Percentiles rank a stretch among this genome's conserved stretches.
Evolutionary conservation across 2,329 filamentous ascomycete species (phyloP).

Genomic region (Fusarium dimerum): DNA sequence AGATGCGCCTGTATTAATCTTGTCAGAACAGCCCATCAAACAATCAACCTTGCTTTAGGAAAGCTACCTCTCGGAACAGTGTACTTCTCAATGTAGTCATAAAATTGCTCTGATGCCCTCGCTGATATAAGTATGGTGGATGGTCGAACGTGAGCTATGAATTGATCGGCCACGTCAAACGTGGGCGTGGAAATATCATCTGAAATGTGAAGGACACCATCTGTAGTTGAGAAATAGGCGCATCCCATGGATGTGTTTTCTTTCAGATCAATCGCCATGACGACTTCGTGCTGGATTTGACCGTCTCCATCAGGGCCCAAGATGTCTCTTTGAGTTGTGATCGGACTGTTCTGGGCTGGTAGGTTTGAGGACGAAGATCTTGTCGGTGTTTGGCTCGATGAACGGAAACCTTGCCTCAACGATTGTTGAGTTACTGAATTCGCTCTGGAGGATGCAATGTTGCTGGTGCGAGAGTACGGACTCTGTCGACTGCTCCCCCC

Average conservation of each 20-base stretch:
- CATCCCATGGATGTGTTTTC: conserved; percentile 76
- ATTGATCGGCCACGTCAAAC: conserved; percentile 66
- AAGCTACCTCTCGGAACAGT: conserved; percentile 7
- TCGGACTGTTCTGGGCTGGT: not conserved
- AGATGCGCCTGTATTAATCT: not conserved
- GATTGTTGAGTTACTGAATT: not conserved
- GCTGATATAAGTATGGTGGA: conserved; percentile 56
- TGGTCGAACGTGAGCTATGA: conserved; percentile 56
- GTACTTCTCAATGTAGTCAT: conserved; percentile 30
- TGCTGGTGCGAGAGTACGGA: conserved; percentile 1
- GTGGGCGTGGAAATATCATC: conserved; percentile 72
- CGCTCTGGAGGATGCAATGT: conserved; percentile 6
- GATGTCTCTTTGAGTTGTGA: not conserved
- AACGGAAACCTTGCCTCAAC: not conserved
- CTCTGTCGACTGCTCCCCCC: not conserved
- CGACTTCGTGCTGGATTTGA: conserved; percentile 52
- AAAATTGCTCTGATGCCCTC: conserved; percentile 44
- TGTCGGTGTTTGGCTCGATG: not conserved
- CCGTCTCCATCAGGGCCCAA: conserved; percentile 11
- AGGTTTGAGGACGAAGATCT: not conserved
- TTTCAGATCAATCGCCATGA: conserved; percentile 79
- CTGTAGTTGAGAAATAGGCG: conserved; percentile 73
- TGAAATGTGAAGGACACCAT: conserved; percentile 72
- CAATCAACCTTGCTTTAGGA: not conserved
- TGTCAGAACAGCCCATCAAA: conserved; percentile 1